Percentiles rank a stretch among this genome's conserved stretches.
phyloP scores from a whole-genome alignment of 2,329 filamentous ascomycete species.

The Sarocladium kiliense region DNA sequence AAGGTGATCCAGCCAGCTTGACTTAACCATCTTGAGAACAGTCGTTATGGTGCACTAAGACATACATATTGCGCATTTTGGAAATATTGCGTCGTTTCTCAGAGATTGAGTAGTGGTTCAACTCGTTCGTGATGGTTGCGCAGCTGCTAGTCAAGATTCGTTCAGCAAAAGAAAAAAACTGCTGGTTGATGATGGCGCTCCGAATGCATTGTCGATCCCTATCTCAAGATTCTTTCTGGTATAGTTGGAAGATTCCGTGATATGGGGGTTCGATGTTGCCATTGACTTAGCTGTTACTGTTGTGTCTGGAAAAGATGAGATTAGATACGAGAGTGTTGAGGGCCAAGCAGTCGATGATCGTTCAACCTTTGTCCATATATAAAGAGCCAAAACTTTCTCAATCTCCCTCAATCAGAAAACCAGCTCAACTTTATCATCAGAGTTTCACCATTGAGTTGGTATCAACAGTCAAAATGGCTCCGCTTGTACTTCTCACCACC shows the following conservation, averaged over 20 bases:
- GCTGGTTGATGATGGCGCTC: too few relatives aligned
- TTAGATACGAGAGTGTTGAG: too few relatives aligned
- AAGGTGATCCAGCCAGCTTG: background rate
- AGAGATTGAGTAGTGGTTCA: too few relatives aligned
- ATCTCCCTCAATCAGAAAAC: conserved; percentile 5
- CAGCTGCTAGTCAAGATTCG: too few relatives aligned
- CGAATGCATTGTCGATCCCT: background rate
- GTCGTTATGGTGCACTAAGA: conserved; percentile 7
- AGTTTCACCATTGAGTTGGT: background rate
- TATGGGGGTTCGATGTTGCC: conserved; percentile 2
- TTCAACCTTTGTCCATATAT: conserved; percentile 2
- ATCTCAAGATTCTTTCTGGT: background rate
- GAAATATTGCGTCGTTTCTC: too few relatives aligned
- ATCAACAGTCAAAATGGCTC: background rate
- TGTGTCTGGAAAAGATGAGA: background rate
- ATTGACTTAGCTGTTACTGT: background rate
- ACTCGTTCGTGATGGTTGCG: too few relatives aligned
- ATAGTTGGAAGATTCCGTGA: background rate
- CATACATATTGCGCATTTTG: background rate
- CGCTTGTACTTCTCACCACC: conserved; percentile 12
- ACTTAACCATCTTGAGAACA: background rate
- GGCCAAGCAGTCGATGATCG: too few relatives aligned
- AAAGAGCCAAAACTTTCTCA: conserved; percentile 10
- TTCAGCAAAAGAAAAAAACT: too few relatives aligned
- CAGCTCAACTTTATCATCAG: background rate